Conservation (phyloP, 192 early-diverging fungal genomes). For the Backusella tuberculispora region DNA sequence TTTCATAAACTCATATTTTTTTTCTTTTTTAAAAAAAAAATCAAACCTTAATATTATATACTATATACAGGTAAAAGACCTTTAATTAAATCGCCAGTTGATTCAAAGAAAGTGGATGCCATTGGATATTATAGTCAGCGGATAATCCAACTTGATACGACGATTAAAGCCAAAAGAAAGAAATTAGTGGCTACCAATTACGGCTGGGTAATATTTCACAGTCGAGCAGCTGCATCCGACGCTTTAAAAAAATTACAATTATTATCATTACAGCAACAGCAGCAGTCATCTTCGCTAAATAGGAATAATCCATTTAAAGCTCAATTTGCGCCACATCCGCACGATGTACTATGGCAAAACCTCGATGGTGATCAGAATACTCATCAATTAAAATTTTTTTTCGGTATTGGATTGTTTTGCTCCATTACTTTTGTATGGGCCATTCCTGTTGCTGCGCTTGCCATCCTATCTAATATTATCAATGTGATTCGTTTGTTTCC, state of each 20-base stretch:
- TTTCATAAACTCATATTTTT: not conserved
- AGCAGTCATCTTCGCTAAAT: not conserved
- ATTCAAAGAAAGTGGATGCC: constrained; percentile 60
- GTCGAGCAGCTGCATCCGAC: not conserved
- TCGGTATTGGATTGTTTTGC: constrained; percentile 52
- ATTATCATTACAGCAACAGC: not conserved
- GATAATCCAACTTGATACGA: constrained; percentile 36
- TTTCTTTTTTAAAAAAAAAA: not conserved
- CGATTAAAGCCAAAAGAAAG: constrained; percentile 48
- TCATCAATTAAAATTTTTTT: constrained; percentile 47
- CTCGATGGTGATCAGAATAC: constrained; percentile 53
- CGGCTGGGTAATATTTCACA: constrained; percentile 6
- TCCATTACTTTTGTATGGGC: constrained; percentile 66
- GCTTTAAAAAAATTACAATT: constrained; percentile 14
- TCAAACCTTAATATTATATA: not conserved
- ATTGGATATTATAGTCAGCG: constrained; percentile 72
- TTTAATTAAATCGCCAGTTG: constrained; percentile 28
- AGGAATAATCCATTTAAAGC: constrained; percentile 3
- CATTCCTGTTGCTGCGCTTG: constrained; percentile 64
- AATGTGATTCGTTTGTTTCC: constrained; percentile 65
- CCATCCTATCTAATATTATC: constrained; percentile 60
- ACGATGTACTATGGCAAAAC: constrained; percentile 80
- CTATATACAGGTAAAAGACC: constrained; percentile 32
- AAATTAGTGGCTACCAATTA: constrained; percentile 20
- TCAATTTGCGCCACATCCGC: constrained; percentile 63